Percentiles rank a stretch among this genome's conserved stretches.
phyloP scores from a whole-genome alignment of 2,329 filamentous ascomycete genomes.

The Trichoderma hamatum region DNA sequence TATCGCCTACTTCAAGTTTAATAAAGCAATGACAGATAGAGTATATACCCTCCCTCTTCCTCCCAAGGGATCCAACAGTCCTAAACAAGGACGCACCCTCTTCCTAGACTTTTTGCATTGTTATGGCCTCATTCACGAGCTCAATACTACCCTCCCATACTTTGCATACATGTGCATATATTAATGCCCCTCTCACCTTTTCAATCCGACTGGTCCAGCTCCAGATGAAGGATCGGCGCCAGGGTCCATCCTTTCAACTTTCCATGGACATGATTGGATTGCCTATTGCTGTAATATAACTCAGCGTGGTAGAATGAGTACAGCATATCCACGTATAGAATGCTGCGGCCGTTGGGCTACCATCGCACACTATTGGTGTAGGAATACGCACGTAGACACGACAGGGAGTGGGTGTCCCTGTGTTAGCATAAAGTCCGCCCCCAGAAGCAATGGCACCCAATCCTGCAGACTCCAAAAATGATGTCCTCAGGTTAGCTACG shows the following conservation, averaged over 20 bases:
- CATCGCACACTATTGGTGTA: background rate
- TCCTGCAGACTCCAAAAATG: slow-evolving; percentile 9
- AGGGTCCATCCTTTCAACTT: background rate
- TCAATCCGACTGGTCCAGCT: slow-evolving; percentile 7
- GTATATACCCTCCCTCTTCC: background rate
- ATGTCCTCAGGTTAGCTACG: background rate
- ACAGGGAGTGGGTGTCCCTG: background rate
- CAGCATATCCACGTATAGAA: too few species aligned
- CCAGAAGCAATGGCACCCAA: slow-evolving; percentile 22
- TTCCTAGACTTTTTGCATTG: background rate
- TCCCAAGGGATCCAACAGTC: background rate
- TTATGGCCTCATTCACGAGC: background rate
- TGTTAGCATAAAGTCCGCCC: background rate
- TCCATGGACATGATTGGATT: background rate
- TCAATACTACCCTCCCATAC: background rate
- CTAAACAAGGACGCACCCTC: background rate
- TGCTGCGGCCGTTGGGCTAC: background rate
- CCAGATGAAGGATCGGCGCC: slow-evolving; percentile 16
- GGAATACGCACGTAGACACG: background rate
- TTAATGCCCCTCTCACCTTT: background rate
- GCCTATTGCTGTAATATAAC: background rate
- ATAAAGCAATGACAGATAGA: background rate
- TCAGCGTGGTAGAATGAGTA: background rate
- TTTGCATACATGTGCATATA: background rate
- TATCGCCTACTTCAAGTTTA: background rate